Evolutionary conservation across 139 green algal species (phyloP).

Genomic region (Chlamydomonas urium): DNA sequence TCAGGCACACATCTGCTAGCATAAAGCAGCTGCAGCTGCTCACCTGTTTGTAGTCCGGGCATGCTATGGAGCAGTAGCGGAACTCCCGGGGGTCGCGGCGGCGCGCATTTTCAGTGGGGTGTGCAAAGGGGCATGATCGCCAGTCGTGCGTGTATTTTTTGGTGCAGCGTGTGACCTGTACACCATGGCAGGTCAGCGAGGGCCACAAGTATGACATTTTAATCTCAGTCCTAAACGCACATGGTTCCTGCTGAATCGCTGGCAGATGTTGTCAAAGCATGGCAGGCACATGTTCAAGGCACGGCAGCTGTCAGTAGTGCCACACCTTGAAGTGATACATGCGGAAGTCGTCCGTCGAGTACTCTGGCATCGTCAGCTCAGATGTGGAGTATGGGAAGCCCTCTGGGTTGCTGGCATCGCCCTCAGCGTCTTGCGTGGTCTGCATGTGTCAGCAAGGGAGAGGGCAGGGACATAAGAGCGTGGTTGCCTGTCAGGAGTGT

Average conservation of each 20-base stretch:
- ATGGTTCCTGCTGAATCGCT: not conserved
- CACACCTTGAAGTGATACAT: conserved; percentile 85
- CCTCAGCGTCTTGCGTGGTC: not conserved
- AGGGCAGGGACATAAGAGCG: not conserved
- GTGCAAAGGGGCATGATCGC: conserved; percentile 93
- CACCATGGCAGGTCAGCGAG: not conserved
- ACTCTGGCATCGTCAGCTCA: conserved; percentile 76
- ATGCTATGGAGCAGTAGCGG: conserved; percentile 83
- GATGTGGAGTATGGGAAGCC: no score
- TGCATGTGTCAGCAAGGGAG: not conserved
- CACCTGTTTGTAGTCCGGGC: conserved; percentile 90
- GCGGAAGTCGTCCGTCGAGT: conserved; percentile 75
- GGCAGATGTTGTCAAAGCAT: not conserved
- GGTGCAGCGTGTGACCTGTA: conserved; percentile 48
- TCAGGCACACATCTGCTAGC: not conserved
- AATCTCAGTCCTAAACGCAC: not conserved
- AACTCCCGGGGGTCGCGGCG: conserved; percentile 84
- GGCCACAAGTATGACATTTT: not conserved
- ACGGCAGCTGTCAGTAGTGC: not conserved
- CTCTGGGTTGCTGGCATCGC: not conserved
- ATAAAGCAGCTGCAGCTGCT: no score
- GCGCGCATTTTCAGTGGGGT: conserved; percentile 94
- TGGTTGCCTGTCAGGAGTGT: not conserved
- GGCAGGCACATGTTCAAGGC: no score
- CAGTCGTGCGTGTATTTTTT: conserved; percentile 92